Percentiles rank a stretch among this genome's conserved stretches.
These are phyloP conservation scores for Domatiomyces catenatus DNA, from an alignment of 2,329 filamentous ascomycete species.

Conservation along the genomic window DNA sequence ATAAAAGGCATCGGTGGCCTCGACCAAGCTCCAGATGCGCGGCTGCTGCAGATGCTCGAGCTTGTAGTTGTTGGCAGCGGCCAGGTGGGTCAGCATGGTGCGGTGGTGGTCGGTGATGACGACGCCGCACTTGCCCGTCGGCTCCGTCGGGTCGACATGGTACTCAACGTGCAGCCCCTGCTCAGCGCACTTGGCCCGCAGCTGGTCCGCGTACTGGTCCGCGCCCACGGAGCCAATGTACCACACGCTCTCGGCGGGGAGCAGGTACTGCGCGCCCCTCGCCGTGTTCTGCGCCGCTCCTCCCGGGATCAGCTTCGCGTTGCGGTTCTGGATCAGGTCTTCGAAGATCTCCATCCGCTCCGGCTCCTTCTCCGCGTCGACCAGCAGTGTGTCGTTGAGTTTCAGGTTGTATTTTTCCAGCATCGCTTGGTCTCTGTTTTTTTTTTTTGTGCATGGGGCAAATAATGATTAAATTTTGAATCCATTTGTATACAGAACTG, in stretches of 20 bases:
- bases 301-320: slow-evolving; percentile 87
- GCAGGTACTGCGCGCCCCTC: slow-evolving; percentile 82
- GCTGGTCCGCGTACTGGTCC: slow-evolving; percentile 86
- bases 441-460: neutral
- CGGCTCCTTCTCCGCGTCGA: slow-evolving; percentile 40
- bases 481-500: no score
- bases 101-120: slow-evolving; percentile 95
- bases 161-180: slow-evolving; percentile 74
- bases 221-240: slow-evolving; percentile 89
- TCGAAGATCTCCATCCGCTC: slow-evolving; percentile 72
- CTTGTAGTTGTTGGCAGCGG: slow-evolving; percentile 93
- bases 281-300: slow-evolving; percentile 97
- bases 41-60: slow-evolving; percentile 81
- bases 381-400: slow-evolving; percentile 93
- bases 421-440: slow-evolving; percentile 56
- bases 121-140: slow-evolving; percentile 88
- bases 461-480: neutral
- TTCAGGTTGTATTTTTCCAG: slow-evolving; percentile 89
- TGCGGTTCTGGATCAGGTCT: slow-evolving; percentile 79
- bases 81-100: slow-evolving; percentile 86
- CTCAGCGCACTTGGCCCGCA: slow-evolving; percentile 70
- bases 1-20: slow-evolving; percentile 80
- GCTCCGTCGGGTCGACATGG: slow-evolving; percentile 66
- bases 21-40: slow-evolving; percentile 79
- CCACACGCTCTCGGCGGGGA: slow-evolving; percentile 74